Percentiles rank a stretch among this genome's conserved stretches.
Conservation (phyloP, 768 basidiomycete genomes). For the Dioszegia hungarica region DNA sequence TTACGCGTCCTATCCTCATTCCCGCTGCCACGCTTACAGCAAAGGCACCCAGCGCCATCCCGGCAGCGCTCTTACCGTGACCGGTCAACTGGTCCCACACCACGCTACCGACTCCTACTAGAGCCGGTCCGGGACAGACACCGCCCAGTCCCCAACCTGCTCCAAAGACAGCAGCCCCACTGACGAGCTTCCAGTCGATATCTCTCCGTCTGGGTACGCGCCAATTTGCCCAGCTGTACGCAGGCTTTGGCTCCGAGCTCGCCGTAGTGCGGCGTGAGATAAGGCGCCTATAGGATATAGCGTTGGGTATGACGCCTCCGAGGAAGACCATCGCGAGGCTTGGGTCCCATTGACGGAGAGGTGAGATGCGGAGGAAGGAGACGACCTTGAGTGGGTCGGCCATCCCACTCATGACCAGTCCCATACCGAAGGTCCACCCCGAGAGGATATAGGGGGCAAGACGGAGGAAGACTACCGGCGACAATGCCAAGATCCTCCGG, state of each 20-base stretch:
- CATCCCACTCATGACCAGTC: slow-evolving; percentile 49
- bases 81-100: background rate
- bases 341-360: slow-evolving; percentile 44
- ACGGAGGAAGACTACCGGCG: background rate
- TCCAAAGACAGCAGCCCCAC: slow-evolving; percentile 46
- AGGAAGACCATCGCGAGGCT: slow-evolving; percentile 48
- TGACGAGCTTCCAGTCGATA: slow-evolving; percentile 30
- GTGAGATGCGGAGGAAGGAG: slow-evolving; percentile 41
- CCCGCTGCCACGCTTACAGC: background rate
- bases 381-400: slow-evolving; percentile 43
- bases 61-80: background rate
- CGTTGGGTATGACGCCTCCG: slow-evolving; percentile 46
- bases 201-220: slow-evolving; percentile 26
- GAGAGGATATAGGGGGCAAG: slow-evolving; percentile 30
- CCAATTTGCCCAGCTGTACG: slow-evolving; percentile 33
- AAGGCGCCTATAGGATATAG: slow-evolving; percentile 24
- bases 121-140: slow-evolving; percentile 48
- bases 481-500: background rate
- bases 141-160: slow-evolving; percentile 49
- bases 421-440: slow-evolving; percentile 43
- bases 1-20: background rate
- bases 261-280: background rate
- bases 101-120: slow-evolving; percentile 12
- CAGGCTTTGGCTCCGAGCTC: background rate
- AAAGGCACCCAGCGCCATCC: background rate